Evolutionary conservation across 805 yeast genomes (phyloP).

Genomic region (Lipomyces mesembrius): DNA sequence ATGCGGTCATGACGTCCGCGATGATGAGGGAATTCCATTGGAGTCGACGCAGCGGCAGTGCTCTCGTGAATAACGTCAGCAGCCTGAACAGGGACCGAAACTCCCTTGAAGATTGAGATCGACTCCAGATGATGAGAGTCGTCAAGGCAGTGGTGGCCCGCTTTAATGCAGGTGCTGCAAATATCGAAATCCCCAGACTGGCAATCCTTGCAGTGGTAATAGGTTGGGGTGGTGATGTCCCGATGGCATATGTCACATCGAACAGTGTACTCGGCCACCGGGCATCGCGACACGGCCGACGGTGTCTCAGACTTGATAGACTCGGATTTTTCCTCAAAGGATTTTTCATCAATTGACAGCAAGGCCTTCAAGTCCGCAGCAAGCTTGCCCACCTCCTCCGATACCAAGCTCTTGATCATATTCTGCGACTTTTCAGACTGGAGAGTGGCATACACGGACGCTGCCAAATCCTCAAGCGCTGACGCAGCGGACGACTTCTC

Average conservation of each 20-base stretch:
- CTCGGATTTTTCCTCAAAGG: not conserved
- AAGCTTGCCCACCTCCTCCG: slow-evolving; percentile 12
- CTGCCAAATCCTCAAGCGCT: not conserved
- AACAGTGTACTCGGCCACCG: slow-evolving; percentile 2
- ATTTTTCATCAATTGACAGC: not conserved
- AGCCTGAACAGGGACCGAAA: not conserved
- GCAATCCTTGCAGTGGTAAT: slow-evolving; percentile 33
- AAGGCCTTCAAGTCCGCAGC: slow-evolving; percentile 12
- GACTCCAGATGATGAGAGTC: slow-evolving; percentile 27
- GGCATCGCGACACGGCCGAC: not conserved
- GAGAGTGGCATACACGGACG: slow-evolving; percentile 6
- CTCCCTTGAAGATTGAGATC: not conserved
- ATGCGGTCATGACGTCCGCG: not conserved
- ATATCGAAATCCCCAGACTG: slow-evolving; percentile 30
- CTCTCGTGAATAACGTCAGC: not conserved
- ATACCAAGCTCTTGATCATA: slow-evolving; percentile 17
- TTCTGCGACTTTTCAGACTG: slow-evolving; percentile 9
- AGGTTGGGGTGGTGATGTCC: slow-evolving; percentile 12
- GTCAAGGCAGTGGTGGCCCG: slow-evolving; percentile 31
- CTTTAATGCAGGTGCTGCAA: slow-evolving; percentile 26
- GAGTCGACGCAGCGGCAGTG: not conserved
- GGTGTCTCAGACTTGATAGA: not conserved
- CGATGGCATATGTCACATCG: slow-evolving; percentile 30
- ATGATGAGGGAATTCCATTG: not conserved
- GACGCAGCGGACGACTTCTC: not conserved